Percentiles rank a stretch among this genome's conserved stretches.
phyloP scores from a whole-genome alignment of 176 grass and related monocot species.

The Oryza punctata region DNA sequence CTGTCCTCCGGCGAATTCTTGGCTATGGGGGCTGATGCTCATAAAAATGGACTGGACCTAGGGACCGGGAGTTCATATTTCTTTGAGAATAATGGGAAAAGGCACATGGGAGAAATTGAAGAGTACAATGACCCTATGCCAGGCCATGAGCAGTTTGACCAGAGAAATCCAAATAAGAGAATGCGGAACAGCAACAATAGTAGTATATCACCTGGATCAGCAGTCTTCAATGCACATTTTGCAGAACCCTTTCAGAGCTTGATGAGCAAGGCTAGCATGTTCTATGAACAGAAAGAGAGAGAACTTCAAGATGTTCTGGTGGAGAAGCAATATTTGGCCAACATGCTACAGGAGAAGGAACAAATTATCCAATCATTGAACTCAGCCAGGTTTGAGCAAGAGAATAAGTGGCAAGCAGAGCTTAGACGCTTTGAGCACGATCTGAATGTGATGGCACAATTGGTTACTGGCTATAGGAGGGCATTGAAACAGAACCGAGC shows the following conservation, averaged over 20 bases:
- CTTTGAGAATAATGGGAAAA: conserved; percentile 71
- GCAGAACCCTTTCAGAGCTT: conserved; percentile 43
- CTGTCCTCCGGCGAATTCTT: conserved; percentile 70
- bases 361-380: conserved; percentile 58
- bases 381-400: conserved; percentile 56
- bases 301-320: conserved; percentile 45
- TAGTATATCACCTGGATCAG: conserved; percentile 40
- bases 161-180: conserved; percentile 62
- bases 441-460: conserved; percentile 69
- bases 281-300: conserved; percentile 60
- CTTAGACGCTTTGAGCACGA: conserved; percentile 70
- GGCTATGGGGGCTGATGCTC: conserved; percentile 63
- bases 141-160: conserved; percentile 46
- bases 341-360: conserved; percentile 64
- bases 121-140: conserved; percentile 60
- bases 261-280: conserved; percentile 51
- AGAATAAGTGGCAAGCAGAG: conserved; percentile 63
- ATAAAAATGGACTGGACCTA: conserved; percentile 58
- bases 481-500: conserved; percentile 49
- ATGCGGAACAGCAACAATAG: conserved; percentile 36
- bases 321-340: conserved; percentile 50
- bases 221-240: conserved; percentile 45
- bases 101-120: conserved; percentile 70
- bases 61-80: conserved; percentile 52
- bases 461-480: conserved; percentile 59